A percentile compares a stretch with the other conserved stretches of the same genome.
phyloP scores from a whole-genome alignment of 1,139 yeast species.

The Pichia norvegensis region DNA sequence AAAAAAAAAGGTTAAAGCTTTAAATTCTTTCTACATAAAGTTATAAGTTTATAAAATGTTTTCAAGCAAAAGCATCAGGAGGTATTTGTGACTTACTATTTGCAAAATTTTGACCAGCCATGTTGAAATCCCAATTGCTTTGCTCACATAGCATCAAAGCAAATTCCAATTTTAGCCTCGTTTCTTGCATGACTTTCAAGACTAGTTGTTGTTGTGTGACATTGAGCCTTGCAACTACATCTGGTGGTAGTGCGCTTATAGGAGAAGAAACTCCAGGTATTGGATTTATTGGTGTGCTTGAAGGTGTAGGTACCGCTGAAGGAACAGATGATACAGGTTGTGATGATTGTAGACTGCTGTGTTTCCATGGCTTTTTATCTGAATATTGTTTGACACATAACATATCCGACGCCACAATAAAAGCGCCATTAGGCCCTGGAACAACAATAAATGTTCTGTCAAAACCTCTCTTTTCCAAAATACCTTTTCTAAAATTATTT shows the following conservation, averaged over 20 bases:
- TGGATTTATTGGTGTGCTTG: constrained; percentile 10
- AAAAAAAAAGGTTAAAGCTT: neutral
- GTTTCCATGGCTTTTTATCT: constrained; percentile 41
- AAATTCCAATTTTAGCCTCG: constrained; percentile 69
- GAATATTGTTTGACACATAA: constrained; percentile 59
- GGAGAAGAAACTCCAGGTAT: neutral
- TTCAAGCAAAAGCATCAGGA: constrained; percentile 41
- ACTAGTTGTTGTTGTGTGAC: constrained; percentile 60
- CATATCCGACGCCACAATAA: constrained; percentile 80
- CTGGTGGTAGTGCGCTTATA: constrained; percentile 35
- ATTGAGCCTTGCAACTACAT: constrained; percentile 44
- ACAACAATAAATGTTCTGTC: constrained; percentile 79
- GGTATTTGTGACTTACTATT: constrained; percentile 52
- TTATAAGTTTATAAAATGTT: neutral
- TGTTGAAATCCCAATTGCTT: constrained; percentile 74
- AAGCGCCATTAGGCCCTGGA: constrained; percentile 60
- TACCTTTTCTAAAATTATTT: constrained; percentile 26
- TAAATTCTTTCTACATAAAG: neutral
- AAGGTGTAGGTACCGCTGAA: neutral
- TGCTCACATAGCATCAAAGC: constrained; percentile 83
- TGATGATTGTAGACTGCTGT: neutral
- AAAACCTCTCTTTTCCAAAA: constrained; percentile 65
- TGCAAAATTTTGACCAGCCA: constrained; percentile 64
- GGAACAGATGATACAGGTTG: neutral
- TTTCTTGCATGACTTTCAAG: constrained; percentile 59